Evolutionary conservation across 108 stramenopile genomes (phyloP).

Genomic region (Craspedostauros australis): DNA sequence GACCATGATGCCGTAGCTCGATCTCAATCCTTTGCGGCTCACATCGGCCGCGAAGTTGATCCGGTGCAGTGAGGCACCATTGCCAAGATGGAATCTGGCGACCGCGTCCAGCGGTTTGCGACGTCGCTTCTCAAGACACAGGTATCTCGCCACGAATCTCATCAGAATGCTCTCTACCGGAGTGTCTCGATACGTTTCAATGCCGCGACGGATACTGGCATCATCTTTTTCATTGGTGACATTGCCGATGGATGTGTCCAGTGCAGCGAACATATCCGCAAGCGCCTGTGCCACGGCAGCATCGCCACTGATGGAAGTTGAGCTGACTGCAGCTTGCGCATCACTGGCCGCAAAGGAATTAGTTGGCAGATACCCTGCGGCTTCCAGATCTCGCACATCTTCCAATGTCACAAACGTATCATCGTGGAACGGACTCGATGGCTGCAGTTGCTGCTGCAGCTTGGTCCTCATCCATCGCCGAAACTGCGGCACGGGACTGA

Average conservation of each 20-base stretch:
- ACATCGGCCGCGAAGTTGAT: constrained; percentile 67
- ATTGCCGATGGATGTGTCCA: too few relatives aligned
- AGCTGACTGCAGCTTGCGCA: too few relatives aligned
- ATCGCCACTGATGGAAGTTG: too few relatives aligned
- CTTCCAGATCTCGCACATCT: constrained; percentile 16
- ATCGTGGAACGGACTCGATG: constrained; percentile 20
- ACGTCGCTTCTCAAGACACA: constrained; percentile 55
- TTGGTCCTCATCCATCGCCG: constrained; percentile 75
- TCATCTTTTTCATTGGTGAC: neutral
- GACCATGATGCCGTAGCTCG: constrained; percentile 80
- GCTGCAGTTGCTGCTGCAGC: neutral
- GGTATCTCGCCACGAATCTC: constrained; percentile 63
- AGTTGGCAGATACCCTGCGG: too few relatives aligned
- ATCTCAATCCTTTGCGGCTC: constrained; percentile 50
- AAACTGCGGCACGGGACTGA: constrained; percentile 87
- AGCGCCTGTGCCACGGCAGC: neutral
- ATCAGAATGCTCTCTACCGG: constrained; percentile 50
- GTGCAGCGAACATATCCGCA: neutral
- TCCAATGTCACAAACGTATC: constrained; percentile 23
- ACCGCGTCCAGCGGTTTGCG: constrained; percentile 78
- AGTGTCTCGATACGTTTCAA: too few relatives aligned
- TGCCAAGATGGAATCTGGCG: constrained; percentile 78
- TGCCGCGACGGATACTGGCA: neutral
- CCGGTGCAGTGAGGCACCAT: constrained; percentile 73
- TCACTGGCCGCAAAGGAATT: too few relatives aligned